Base-by-base conservation (phyloP, 1,139 yeast genomes). In the Pneumocystis oryctolagi region DNA sequence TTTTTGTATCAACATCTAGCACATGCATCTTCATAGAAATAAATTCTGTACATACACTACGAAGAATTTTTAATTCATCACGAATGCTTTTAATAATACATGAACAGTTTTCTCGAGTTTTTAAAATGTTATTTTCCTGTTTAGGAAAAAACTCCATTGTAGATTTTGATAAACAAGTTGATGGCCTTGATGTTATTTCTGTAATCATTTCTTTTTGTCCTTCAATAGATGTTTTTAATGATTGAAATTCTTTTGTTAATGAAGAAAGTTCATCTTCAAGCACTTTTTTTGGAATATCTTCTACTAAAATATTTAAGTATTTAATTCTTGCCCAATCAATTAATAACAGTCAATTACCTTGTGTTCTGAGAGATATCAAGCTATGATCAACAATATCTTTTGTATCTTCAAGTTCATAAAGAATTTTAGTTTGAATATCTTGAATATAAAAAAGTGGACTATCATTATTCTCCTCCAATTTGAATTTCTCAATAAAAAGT, bases 371-470 rank as follows among this genome's bases (percentile, higher is more conserved):
- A 2, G 83, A 79, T 18, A 89, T 73, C 5, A 88, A 73, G 2
- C 83, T 78, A 0, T 92, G 92, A 4, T 78, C 77, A 61, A 74
- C 73, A 0, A 92, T 78, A 59, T 87, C 92, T 0, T 72, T 75
- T 32, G 89, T 72, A 62, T 89, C 94, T 66, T 90, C 97, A 31
- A 92, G 75, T 72, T 90, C 97, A 70, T 88, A 90, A 0, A 85
- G 78, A 0, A 89, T 79, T 0, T 81, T 81, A 34, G 80, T 77
- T 1, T 74, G 72, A 0, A 82, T 80, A 67, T 88, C 95, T 68
- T 80, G 83, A 6, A 89, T 78, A 69, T 87, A 87, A 40, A 92
- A 82, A n/a, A 83, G 87, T 0, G 98, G 97, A 1, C 82, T 78
- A 1, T 82, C 76, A 0, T 88, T 85, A 1, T 72, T 73, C 0